These are phyloP conservation scores for Vigna trinervia DNA, from an alignment of 306 rosid species.

Conservation along the genomic window DNA sequence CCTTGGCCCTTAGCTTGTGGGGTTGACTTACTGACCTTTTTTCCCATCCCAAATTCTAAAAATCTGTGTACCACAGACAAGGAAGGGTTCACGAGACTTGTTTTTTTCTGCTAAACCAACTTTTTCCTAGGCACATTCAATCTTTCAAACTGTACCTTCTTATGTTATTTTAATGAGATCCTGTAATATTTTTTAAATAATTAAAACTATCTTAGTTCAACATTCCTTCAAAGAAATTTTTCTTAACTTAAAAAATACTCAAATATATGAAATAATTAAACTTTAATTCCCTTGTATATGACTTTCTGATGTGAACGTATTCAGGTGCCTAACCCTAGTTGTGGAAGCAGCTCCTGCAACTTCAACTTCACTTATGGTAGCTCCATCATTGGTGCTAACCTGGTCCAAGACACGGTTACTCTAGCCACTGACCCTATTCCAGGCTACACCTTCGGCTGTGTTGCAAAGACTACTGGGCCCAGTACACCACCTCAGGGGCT, in stretches of 20 bases:
- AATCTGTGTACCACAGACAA: constrained; percentile 30
- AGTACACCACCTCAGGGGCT: constrained; percentile 84
- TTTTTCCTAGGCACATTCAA: background rate
- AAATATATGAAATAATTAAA: no score
- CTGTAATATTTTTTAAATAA: no score
- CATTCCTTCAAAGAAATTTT: no score
- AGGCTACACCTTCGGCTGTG: constrained; percentile 77
- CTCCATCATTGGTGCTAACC: constrained; percentile 65
- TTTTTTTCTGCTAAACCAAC: background rate
- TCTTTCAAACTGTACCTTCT: no score
- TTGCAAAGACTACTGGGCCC: constrained; percentile 66
- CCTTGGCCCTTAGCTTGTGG: constrained; percentile 30
- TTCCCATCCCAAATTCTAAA: constrained; percentile 31
- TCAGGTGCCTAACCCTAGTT: constrained; percentile 91
- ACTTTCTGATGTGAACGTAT: constrained; percentile 16
- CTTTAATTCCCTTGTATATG: no score
- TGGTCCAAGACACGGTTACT: constrained; percentile 75
- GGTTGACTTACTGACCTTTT: constrained; percentile 1
- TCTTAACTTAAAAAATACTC: no score
- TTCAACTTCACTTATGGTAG: constrained; percentile 89
- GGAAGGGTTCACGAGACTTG: constrained; percentile 53
- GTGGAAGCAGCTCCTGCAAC: constrained; percentile 64
- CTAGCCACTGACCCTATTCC: constrained; percentile 74
- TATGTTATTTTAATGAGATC: no score
- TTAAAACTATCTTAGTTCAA: no score